These are phyloP conservation scores for Ganoderma sinense DNA, from an alignment of 1,284 basidiomycete species.

Conservation along the genomic window DNA sequence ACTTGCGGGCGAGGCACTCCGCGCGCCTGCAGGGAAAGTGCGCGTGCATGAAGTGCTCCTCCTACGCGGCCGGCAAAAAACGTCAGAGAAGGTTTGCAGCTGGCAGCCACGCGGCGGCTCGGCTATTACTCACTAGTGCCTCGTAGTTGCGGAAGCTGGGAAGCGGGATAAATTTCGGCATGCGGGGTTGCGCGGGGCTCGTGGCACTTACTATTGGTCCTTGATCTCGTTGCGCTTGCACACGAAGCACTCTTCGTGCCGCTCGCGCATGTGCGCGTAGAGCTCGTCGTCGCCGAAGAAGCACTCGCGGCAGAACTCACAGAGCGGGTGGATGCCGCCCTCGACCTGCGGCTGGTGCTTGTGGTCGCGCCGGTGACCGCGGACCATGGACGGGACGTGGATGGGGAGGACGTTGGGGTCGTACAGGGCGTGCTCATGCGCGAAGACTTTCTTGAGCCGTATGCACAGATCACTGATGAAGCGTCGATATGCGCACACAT, in stretches of 20 bases:
- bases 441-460: slow-evolving; percentile 91
- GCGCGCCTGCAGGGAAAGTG: slow-evolving; percentile 85
- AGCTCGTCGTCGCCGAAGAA: slow-evolving; percentile 94
- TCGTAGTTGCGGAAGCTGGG: slow-evolving; percentile 82
- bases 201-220: slow-evolving; percentile 82
- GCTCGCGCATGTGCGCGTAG: slow-evolving; percentile 93
- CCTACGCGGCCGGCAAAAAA: slow-evolving; percentile 47
- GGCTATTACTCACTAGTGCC: slow-evolving; percentile 64
- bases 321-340: slow-evolving; percentile 82
- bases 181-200: not conserved
- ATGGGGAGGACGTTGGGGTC: slow-evolving; percentile 70
- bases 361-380: slow-evolving; percentile 50
- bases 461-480: slow-evolving; percentile 84
- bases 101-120: not conserved
- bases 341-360: slow-evolving; percentile 61
- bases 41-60: slow-evolving; percentile 70
- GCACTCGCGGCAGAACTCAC: slow-evolving; percentile 90
- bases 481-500: not conserved
- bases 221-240: slow-evolving; percentile 85
- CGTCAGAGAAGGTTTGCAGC: slow-evolving; percentile 2
- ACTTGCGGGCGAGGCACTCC: slow-evolving; percentile 87
- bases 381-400: slow-evolving; percentile 82
- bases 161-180: not conserved
- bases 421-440: slow-evolving; percentile 94
- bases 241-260: slow-evolving; percentile 96